Evolutionary conservation across 2,329 filamentous ascomycete species (phyloP).

Genomic region (Claviceps quebecensis): DNA sequence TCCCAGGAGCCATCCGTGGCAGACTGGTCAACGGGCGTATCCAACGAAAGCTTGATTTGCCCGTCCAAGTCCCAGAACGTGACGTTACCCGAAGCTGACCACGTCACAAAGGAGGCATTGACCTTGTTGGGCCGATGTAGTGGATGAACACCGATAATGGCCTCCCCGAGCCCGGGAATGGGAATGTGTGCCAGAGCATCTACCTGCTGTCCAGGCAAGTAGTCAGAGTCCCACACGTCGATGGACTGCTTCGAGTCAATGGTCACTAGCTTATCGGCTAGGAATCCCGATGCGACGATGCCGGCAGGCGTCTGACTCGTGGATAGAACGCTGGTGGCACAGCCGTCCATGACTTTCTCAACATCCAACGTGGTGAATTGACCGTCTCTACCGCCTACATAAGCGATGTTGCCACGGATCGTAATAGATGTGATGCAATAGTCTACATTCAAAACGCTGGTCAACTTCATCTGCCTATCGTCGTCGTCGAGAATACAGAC

Average conservation of each 20-base stretch:
- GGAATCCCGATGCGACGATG: constrained; percentile 54
- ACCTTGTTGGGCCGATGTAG: constrained; percentile 45
- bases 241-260: constrained; percentile 66
- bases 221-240: constrained; percentile 44
- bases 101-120: constrained; percentile 70
- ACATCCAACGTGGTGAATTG: constrained; percentile 41
- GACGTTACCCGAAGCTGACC: constrained; percentile 68
- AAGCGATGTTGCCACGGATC: constrained; percentile 42
- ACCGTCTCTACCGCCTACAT: constrained; percentile 56
- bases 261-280: constrained; percentile 54
- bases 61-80: constrained; percentile 74
- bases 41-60: constrained; percentile 46
- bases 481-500: constrained; percentile 78
- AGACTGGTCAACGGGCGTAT: constrained; percentile 54
- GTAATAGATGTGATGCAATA: constrained; percentile 57
- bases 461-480: constrained; percentile 55
- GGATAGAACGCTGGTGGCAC: constrained; percentile 24
- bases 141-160: constrained; percentile 59
- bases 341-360: constrained; percentile 30
- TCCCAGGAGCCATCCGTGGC: constrained; percentile 30
- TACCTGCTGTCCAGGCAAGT: constrained; percentile 25
- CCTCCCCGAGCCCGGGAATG: constrained; percentile 48
- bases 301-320: constrained; percentile 25
- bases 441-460: constrained; percentile 48
- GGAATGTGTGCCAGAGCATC: constrained; percentile 32